A percentile compares a stretch with the other conserved stretches of the same genome.
Evolutionary conservation across 768 basidiomycete species (phyloP).

Genomic region (Auricularia cornea): DNA sequence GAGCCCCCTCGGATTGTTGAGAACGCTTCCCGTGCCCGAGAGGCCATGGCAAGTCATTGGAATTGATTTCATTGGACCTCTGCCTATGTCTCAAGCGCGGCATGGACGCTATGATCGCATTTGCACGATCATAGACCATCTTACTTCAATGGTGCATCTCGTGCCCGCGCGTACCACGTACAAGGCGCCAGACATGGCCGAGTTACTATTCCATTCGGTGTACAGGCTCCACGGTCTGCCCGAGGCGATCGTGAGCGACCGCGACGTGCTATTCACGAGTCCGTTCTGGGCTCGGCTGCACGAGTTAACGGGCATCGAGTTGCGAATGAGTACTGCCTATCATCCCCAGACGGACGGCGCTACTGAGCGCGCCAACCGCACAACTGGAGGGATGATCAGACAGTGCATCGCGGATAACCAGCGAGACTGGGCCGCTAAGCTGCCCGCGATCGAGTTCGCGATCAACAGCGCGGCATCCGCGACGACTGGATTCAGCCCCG

Average conservation of each 20-base stretch:
- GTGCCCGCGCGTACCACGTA: slow-evolving; percentile 23
- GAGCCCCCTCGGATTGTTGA: slow-evolving; percentile 17
- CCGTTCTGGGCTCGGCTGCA: slow-evolving; percentile 22
- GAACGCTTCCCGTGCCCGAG: slow-evolving; percentile 15
- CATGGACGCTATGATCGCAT: slow-evolving; percentile 17
- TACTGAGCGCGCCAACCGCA: slow-evolving; percentile 16
- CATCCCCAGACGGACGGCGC: slow-evolving; percentile 32
- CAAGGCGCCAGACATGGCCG: slow-evolving; percentile 25
- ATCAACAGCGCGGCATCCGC: slow-evolving; percentile 27
- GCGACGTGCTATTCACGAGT: slow-evolving; percentile 26
- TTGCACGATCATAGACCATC: slow-evolving; percentile 17
- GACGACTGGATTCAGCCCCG: slow-evolving; percentile 27
- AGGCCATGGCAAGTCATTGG: slow-evolving; percentile 21
- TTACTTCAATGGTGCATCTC: slow-evolving; percentile 18
- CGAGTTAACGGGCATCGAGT: slow-evolving; percentile 17
- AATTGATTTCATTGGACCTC: slow-evolving; percentile 19
- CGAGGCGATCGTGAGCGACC: slow-evolving; percentile 21
- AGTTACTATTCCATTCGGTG: slow-evolving; percentile 26
- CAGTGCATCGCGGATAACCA: slow-evolving; percentile 11
- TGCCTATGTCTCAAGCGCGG: slow-evolving; percentile 16
- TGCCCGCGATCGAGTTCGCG: slow-evolving; percentile 31
- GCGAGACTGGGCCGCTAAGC: slow-evolving; percentile 20
- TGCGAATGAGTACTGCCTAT: slow-evolving; percentile 26
- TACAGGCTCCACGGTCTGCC: slow-evolving; percentile 31
- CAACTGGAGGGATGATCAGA: neutral